Evolutionary conservation across 768 basidiomycete genomes (phyloP), one percentile per base, ranked within the genome.

Genomic region (Lactarius pseudohatsudake): DNA sequence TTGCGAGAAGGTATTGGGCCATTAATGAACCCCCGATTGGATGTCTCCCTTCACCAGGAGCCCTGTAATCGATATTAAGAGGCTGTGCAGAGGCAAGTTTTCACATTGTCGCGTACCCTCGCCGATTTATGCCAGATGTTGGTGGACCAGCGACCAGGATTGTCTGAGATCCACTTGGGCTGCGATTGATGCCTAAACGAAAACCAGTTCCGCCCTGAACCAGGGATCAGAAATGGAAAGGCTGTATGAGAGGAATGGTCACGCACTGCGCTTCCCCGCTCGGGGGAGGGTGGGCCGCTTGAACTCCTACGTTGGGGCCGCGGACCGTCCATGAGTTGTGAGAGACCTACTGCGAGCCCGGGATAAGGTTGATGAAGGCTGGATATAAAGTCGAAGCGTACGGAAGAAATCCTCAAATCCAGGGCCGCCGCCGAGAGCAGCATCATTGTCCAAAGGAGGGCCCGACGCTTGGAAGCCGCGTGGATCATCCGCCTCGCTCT

Each of bases 401-500:
- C 88, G 70, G 2, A 90, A 68, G 67, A 89, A 80, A 6, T 75
- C 75, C 50, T 84, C 83, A 32, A 86, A 68, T 4, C 77, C 77
- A 26, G 78, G 77, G 64, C 32, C 20, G 30, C 54, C 65, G 4
- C 61, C 64, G 30, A 56, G 18, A 41, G 68, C 75, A 45, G 74
- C 71, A 65, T 58, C 69, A 62, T 18, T 61, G 61, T 76, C 77
- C 34, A 70, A 76, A 53, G 72, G 66, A 40, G 76, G 30, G 62
- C 74, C 53, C 72, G 77, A 61, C 76, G 77, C 64, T 43, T 83
- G 81, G 73, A 89, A 91, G 47, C 81, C 77, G 57, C 92, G 87
- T 36, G 92, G 92, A 78, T 93, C 90, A 72, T 93, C 89, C 59
- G 77, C 72, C 28, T 86, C 79, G 75, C 90, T 83, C 75, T 93